Conservation (phyloP, 768 basidiomycete genomes). For the Podaxis mareebaensis region DNA sequence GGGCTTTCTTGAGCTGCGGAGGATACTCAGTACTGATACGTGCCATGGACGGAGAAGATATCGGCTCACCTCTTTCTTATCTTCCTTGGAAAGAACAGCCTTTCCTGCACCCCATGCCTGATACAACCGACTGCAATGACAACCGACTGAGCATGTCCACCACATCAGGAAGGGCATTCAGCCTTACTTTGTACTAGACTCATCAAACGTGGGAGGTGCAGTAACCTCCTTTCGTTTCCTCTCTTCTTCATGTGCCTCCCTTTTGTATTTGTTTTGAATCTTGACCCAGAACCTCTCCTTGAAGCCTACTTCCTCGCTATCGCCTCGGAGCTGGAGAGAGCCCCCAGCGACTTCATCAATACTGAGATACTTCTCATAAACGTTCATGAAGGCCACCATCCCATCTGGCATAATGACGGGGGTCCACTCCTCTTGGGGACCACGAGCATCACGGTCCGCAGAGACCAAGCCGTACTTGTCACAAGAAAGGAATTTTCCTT, state of each 20-base stretch:
- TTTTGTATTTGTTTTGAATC: conserved; percentile 87
- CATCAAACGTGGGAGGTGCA: conserved; percentile 60
- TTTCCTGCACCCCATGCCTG: conserved; percentile 88
- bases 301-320: conserved; percentile 85
- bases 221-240: conserved; percentile 65
- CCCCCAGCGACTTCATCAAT: conserved; percentile 90
- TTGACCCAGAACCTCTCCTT: conserved; percentile 86
- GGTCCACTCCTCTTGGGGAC: conserved; percentile 94
- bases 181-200: conserved; percentile 72
- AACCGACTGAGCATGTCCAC: background rate
- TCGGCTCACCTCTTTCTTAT: conserved; percentile 67
- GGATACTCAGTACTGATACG: conserved; percentile 7
- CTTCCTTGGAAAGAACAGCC: conserved; percentile 64
- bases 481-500: conserved; percentile 88
- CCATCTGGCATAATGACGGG: conserved; percentile 80
- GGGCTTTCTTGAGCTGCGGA: conserved; percentile 70
- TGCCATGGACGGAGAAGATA: conserved; percentile 6
- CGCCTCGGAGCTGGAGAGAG: conserved; percentile 72
- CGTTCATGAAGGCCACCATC: conserved; percentile 85
- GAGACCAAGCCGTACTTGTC: conserved; percentile 84
- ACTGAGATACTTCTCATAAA: conserved; percentile 85
- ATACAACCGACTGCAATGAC: conserved; percentile 55
- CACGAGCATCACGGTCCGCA: conserved; percentile 85
- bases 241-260: conserved; percentile 79
- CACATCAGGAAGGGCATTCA: background rate